phyloP scores from a whole-genome alignment of 192 early-diverging fungal genomes.

The Backusella psychrophila region DNA sequence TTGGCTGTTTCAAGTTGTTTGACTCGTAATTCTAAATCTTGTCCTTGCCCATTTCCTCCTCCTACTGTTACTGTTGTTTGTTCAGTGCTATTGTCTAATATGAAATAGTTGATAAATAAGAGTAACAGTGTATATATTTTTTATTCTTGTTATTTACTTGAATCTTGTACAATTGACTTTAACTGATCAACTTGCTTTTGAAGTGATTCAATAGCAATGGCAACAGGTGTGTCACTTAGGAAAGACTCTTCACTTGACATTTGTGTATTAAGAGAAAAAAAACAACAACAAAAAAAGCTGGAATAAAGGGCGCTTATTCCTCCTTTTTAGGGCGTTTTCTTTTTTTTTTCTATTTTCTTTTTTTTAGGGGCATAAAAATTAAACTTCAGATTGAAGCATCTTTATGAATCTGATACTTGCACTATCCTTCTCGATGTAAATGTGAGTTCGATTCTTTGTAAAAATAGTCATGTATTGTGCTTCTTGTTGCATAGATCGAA shows the following conservation, averaged over 20 bases:
- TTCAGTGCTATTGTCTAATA: neutral
- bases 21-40: slow-evolving; percentile 9
- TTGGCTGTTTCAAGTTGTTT: slow-evolving; percentile 5
- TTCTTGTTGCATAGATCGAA: neutral
- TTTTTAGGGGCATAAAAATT: neutral
- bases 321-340: no score
- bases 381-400: neutral
- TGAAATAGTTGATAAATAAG: neutral
- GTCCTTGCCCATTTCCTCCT: neutral
- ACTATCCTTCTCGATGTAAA: neutral
- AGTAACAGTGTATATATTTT: neutral
- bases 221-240: slow-evolving; percentile 13
- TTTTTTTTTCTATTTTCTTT: neutral
- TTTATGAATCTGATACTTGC: neutral
- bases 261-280: neutral
- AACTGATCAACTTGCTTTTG: slow-evolving; percentile 20
- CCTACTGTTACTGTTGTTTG: neutral
- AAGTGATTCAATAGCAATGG: slow-evolving; percentile 17
- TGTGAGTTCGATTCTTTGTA: neutral
- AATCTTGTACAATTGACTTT: slow-evolving; percentile 1
- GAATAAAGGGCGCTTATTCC: neutral
- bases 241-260: neutral
- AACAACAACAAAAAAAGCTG: neutral
- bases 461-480: neutral
- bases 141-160: neutral